These are phyloP conservation scores for Clonostachys solani DNA, from an alignment of 2,329 filamentous ascomycete species.

Conservation along the genomic window DNA sequence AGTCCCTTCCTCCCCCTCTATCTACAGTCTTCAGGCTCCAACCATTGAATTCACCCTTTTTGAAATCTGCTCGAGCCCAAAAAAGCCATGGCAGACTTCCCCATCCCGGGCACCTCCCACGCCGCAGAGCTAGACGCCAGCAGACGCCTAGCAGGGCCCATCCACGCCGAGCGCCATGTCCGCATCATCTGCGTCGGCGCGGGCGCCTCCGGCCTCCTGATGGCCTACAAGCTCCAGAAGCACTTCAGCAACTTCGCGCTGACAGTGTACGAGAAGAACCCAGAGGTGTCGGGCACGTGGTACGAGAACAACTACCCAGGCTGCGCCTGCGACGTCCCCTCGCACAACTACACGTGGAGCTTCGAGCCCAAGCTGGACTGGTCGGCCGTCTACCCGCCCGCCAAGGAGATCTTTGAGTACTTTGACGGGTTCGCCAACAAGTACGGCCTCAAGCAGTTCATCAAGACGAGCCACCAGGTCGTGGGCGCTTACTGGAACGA, in stretches of 20 bases:
- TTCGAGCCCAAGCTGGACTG: constrained; percentile 28
- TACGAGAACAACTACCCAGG: constrained; percentile 42
- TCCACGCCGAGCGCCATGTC: constrained; percentile 11
- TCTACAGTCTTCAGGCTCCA: neutral
- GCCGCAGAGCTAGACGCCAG: constrained; percentile 9
- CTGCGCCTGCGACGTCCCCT: constrained; percentile 44
- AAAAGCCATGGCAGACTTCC: constrained; percentile 6
- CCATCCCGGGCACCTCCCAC: constrained; percentile 4
- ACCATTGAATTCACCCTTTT: neutral
- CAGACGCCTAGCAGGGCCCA: constrained; percentile 8
- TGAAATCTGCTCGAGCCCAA: neutral
- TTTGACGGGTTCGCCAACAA: constrained; percentile 23
- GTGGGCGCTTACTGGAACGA: constrained; percentile 27
- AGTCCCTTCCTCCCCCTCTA: neutral
- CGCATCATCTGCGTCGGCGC: constrained; percentile 18
- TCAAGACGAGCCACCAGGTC: constrained; percentile 14
- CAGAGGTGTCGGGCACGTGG: constrained; percentile 41
- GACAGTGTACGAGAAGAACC: constrained; percentile 39
- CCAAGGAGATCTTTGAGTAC: constrained; percentile 29
- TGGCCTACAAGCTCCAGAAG: constrained; percentile 21
- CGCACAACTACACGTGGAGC: constrained; percentile 45
- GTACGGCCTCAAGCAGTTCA: constrained; percentile 27
- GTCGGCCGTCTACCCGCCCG: constrained; percentile 32
- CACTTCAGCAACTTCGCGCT: constrained; percentile 51
- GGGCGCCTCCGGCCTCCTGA: constrained; percentile 18